Percentiles rank a stretch among this genome's conserved stretches.
phyloP scores from a whole-genome alignment of 2,329 filamentous ascomycete species.

The Alternaria triticina region DNA sequence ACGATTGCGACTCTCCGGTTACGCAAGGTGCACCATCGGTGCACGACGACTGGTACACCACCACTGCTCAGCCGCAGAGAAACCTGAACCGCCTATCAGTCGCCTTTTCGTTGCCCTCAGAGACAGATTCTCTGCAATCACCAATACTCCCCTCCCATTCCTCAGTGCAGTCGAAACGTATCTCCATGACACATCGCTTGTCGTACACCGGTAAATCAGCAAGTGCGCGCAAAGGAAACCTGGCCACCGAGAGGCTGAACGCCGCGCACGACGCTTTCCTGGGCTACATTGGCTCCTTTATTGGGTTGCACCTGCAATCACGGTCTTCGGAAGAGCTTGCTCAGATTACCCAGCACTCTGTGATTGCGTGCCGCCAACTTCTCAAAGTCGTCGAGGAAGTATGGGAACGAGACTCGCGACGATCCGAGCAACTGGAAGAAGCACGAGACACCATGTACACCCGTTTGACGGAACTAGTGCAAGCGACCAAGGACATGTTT shows the following conservation, averaged over 20 bases:
- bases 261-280: slow-evolving; percentile 86
- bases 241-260: slow-evolving; percentile 84
- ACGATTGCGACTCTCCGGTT: slow-evolving; percentile 42
- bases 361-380: slow-evolving; percentile 79
- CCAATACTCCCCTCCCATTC: slow-evolving; percentile 33
- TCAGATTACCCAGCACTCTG: slow-evolving; percentile 81
- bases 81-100: slow-evolving; percentile 41
- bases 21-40: slow-evolving; percentile 43
- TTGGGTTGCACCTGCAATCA: slow-evolving; percentile 92
- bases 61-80: slow-evolving; percentile 39
- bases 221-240: slow-evolving; percentile 68
- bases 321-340: slow-evolving; percentile 85
- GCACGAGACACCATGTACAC: slow-evolving; percentile 79
- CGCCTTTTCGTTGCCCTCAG: slow-evolving; percentile 49
- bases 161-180: slow-evolving; percentile 51
- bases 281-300: slow-evolving; percentile 89
- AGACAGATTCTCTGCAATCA: slow-evolving; percentile 41
- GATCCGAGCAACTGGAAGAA: slow-evolving; percentile 69
- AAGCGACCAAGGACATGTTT: slow-evolving; percentile 80
- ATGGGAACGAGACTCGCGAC: slow-evolving; percentile 75
- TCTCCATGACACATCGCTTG: slow-evolving; percentile 72
- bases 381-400: slow-evolving; percentile 82
- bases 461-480: slow-evolving; percentile 79
- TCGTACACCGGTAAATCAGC: slow-evolving; percentile 75
- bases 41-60: slow-evolving; percentile 34